A percentile compares a stretch with the other conserved stretches of the same genome.
Evolutionary conservation across 139 green algal species (phyloP).

Genomic region (Auxenochlorella pyrenoidosa): DNA sequence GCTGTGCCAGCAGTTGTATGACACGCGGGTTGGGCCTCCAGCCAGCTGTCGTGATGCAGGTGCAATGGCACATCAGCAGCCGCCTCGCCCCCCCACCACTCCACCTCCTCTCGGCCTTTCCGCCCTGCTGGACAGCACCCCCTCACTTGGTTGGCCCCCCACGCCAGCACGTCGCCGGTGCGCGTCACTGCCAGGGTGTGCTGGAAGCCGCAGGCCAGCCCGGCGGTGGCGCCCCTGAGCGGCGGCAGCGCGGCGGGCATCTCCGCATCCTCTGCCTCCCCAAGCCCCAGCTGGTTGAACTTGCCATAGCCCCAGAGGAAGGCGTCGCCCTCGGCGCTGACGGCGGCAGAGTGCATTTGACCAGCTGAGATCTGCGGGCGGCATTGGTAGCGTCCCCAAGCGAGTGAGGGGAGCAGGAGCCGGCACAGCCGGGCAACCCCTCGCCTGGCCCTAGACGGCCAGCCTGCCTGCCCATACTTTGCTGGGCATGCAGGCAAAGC

Average conservation of each 20-base stretch:
- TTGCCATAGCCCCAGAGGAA: constrained; percentile 44
- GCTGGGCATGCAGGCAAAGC: too few relatives aligned
- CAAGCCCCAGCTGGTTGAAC: constrained; percentile 38
- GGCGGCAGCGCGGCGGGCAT: not conserved
- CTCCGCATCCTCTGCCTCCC: not conserved
- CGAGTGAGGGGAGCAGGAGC: too few relatives aligned
- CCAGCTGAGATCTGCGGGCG: constrained; percentile 26
- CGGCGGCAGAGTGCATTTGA: constrained; percentile 55
- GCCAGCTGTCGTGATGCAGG: not conserved
- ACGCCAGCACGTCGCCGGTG: constrained; percentile 42
- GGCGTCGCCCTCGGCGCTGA: constrained; percentile 19
- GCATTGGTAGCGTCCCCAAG: not conserved
- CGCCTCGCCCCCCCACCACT: not conserved
- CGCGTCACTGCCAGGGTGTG: constrained; percentile 46
- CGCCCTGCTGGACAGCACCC: not conserved
- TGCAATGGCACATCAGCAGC: not conserved
- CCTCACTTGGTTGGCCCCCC: constrained; percentile 58
- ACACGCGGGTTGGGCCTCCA: too few relatives aligned
- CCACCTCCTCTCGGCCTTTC: not conserved
- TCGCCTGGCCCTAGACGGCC: not conserved
- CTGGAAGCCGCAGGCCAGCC: constrained; percentile 44
- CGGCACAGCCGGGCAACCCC: too few relatives aligned
- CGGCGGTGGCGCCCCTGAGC: constrained; percentile 2
- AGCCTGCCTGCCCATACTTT: too few relatives aligned
- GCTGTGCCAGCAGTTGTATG: too few relatives aligned